Percentiles rank a stretch among this genome's conserved stretches.
These are phyloP conservation scores for Pichia nakasei DNA, from an alignment of 805 yeast genomes.

Conservation along the genomic window DNA sequence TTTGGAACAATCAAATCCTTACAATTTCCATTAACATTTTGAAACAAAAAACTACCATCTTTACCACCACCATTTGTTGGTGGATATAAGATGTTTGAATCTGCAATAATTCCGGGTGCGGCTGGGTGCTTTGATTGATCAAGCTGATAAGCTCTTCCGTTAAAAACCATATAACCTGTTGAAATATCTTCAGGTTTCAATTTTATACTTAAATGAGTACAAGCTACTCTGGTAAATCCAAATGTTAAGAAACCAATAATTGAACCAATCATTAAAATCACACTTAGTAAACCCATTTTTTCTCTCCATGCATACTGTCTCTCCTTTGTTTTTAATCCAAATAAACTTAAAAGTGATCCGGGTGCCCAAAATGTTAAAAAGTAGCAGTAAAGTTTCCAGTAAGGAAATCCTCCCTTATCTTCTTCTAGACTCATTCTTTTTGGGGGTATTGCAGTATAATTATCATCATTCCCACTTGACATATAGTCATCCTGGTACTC, in stretches of 20 bases:
- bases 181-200: conserved; percentile 52
- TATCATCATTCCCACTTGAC: conserved; percentile 16
- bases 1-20: conserved; percentile 66
- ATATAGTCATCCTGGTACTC: conserved; percentile 17
- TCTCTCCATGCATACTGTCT: conserved; percentile 97
- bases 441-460: conserved; percentile 16
- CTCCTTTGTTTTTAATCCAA: conserved; percentile 70
- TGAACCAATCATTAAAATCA: conserved; percentile 66
- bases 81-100: conserved; percentile 70
- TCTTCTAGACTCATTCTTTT: conserved; percentile 18
- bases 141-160: conserved; percentile 74
- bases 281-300: conserved; percentile 74
- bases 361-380: conserved; percentile 90
- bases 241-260: conserved; percentile 81
- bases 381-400: conserved; percentile 80
- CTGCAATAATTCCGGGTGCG: conserved; percentile 67
- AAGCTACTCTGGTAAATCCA: conserved; percentile 82
- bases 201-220: conserved; percentile 41
- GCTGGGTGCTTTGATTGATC: conserved; percentile 66
- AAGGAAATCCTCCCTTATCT: conserved; percentile 23
- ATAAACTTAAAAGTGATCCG: conserved; percentile 53
- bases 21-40: conserved; percentile 89
- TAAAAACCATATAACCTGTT: conserved; percentile 57
- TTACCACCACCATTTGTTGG: conserved; percentile 82
- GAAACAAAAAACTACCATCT: conserved; percentile 80